Evolutionary conservation across 495 filamentous ascomycete genomes (phyloP).

Genomic region (Physcia stellaris): DNA sequence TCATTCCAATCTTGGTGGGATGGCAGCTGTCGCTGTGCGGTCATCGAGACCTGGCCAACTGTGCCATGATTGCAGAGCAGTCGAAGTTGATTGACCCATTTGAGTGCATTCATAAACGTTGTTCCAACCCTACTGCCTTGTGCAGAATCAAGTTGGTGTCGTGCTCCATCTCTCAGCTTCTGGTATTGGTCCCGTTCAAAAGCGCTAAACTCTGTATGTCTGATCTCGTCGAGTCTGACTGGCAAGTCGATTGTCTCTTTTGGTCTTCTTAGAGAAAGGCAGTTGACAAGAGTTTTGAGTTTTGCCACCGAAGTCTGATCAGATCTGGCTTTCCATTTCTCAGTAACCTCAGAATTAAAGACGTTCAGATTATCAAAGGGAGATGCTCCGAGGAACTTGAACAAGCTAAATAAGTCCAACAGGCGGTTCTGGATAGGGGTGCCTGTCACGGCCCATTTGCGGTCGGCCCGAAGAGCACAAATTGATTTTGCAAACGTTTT

Average conservation of each 20-base stretch:
- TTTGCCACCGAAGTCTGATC: constrained; percentile 20
- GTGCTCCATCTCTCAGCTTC: constrained; percentile 9
- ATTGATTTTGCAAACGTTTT: constrained; percentile 22
- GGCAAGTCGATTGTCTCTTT: constrained; percentile 23
- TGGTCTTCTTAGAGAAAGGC: constrained; percentile 23
- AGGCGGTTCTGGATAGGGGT: constrained; percentile 33
- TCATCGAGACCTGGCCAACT: too few species aligned
- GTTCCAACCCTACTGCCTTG: neutral
- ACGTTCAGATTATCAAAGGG: constrained; percentile 24
- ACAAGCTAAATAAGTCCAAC: constrained; percentile 21
- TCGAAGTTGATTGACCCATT: constrained; percentile 28
- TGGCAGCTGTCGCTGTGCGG: too few species aligned
- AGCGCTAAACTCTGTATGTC: constrained; percentile 16
- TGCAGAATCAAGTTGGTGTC: constrained; percentile 16
- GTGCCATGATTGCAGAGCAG: constrained; percentile 29
- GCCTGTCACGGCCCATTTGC: constrained; percentile 30
- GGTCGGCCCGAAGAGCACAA: constrained; percentile 19
- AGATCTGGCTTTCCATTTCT: constrained; percentile 21
- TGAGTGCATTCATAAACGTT: constrained; percentile 22
- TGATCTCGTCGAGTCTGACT: constrained; percentile 13
- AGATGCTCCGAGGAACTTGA: constrained; percentile 26
- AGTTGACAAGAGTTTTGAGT: constrained; percentile 23
- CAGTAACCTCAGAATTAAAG: constrained; percentile 22
- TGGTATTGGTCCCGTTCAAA: constrained; percentile 22
- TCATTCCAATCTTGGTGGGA: too few species aligned